A percentile compares a stretch with the other conserved stretches of the same genome.
Conservation (phyloP, 306 rosid species). For the Astragalus glycyphyllos region DNA sequence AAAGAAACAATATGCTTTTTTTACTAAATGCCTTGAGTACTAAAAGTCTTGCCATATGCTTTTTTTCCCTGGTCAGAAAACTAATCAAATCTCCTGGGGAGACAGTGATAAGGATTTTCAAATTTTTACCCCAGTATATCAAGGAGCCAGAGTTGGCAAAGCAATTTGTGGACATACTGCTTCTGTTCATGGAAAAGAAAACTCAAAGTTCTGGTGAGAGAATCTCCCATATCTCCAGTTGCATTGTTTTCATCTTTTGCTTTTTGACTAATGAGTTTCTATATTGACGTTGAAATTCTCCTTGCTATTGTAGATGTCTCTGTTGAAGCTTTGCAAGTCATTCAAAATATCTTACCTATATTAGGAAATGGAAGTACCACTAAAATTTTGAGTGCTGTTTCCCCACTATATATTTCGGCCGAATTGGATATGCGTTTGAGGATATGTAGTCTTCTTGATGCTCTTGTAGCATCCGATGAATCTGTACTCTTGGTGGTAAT, state of each 20-base stretch:
- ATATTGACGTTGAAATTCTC: conserved; percentile 37
- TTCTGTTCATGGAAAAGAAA: conserved; percentile 64
- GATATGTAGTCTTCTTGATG: conserved; percentile 81
- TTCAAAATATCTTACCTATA: conserved; percentile 65
- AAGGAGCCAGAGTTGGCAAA: conserved; percentile 62
- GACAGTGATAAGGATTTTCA: conserved; percentile 65
- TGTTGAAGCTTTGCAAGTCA: conserved; percentile 64
- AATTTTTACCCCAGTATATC: conserved; percentile 68
- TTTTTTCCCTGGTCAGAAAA: conserved; percentile 62
- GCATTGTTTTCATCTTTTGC: conserved; percentile 15
- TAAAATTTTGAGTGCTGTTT: conserved; percentile 65
- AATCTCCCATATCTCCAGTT: conserved; percentile 27
- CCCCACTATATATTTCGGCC: conserved; percentile 67
- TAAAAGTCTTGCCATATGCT: neutral
- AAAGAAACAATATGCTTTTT: conserved; percentile 24
- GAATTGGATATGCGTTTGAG: conserved; percentile 66
- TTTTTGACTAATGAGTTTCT: conserved; percentile 2
- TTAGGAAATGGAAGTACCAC: conserved; percentile 61
- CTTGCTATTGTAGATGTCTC: conserved; percentile 62
- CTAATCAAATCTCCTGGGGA: conserved; percentile 77
- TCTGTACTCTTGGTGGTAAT: conserved; percentile 71
- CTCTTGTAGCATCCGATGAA: conserved; percentile 67
- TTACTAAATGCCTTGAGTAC: neutral
- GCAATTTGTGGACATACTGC: conserved; percentile 70
- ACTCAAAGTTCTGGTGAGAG: conserved; percentile 65